Evolutionary conservation across 2,329 filamentous ascomycete genomes (phyloP), one percentile per base, ranked within the genome.

Genomic region (Fusarium paranaense): DNA sequence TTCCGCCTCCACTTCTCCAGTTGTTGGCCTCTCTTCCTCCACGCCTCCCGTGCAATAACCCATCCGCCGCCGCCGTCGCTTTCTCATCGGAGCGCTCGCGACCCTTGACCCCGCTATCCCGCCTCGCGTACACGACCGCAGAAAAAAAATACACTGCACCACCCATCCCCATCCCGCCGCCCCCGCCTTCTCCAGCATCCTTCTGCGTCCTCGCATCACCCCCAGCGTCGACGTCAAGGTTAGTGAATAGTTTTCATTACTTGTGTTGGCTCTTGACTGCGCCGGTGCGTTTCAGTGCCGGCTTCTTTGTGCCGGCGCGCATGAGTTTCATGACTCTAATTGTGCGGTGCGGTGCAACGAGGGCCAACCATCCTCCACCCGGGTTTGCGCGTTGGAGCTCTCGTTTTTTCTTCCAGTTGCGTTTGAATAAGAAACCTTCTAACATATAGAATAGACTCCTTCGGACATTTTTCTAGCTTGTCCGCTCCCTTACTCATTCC

Each of bases 51-150:
- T 75, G 59, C 66, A 70, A 66, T 68, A 72, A 66, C 70, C 66
- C 72, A 69, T 62, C 66, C 52, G 64, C 63, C 73, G 67, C 66
- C 72, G 65, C 72, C 72, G 71, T 66, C 73, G 70, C 70, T 67
- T 70, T 75, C 67, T 70, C 70, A 69, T 69, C 69, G 62, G 72
- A 75, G 75, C 64, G 60, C 76, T 75, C 68, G 69, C 77, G 78
- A 79, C 73, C 76, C 75, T 81, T 76, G 76, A 81, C 80, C 80
- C 80, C 79, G 80, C 79, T 79, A 80, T 79, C 74, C 78, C 76
- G 78, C 71, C 73, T 81, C 75, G 72, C 74, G 73, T 78, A 71
- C 72, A 78, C 72, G 71, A 73, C 74, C 67, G 75, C 77, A 77
- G 76, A 74, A 77, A 79, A 78, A 78, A 79, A 76, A 75, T 69